phyloP scores from a whole-genome alignment of 225 moss, liverwort and hornwort genomes.

The Bryum argenteum region DNA sequence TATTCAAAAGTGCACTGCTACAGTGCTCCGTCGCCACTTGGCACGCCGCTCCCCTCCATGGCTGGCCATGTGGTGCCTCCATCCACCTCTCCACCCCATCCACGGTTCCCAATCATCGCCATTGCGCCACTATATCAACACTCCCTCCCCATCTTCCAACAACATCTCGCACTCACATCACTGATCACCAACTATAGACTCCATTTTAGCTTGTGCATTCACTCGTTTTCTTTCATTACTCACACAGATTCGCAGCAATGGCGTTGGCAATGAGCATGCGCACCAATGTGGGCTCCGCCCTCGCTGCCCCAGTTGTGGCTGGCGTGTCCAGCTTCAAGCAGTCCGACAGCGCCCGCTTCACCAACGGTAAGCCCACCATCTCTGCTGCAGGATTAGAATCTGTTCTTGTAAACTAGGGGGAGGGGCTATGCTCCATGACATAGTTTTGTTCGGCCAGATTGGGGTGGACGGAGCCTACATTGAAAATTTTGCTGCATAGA shows the following conservation, averaged over 20 bases:
- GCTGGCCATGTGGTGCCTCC: slow-evolving; percentile 14
- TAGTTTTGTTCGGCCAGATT: no score
- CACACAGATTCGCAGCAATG: slow-evolving; percentile 5
- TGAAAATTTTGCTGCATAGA: no score
- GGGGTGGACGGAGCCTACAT: no score
- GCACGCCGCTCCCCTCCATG: rapidly evolving
- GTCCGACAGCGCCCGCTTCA: slow-evolving; percentile 27
- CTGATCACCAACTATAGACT: background rate
- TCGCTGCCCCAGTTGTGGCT: slow-evolving; percentile 13
- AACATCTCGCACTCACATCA: background rate
- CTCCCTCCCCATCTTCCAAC: background rate
- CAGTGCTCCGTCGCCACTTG: slow-evolving; percentile 3
- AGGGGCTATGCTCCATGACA: no score
- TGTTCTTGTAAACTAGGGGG: no score
- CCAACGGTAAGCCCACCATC: slow-evolving; percentile 15
- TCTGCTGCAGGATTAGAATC: background rate
- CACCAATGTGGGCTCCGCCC: slow-evolving; percentile 9
- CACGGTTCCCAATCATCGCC: slow-evolving; percentile 15
- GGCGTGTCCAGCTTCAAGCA: slow-evolving; percentile 27
- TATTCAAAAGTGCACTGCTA: slow-evolving; percentile 2
- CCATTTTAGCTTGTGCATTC: background rate
- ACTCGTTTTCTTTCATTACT: background rate
- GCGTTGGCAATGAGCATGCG: slow-evolving; percentile 29
- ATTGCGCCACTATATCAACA: background rate
- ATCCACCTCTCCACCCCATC: slow-evolving; percentile 31